Evolutionary conservation across 805 yeast genomes (phyloP).

Genomic region (Kodamaea laetipori): DNA sequence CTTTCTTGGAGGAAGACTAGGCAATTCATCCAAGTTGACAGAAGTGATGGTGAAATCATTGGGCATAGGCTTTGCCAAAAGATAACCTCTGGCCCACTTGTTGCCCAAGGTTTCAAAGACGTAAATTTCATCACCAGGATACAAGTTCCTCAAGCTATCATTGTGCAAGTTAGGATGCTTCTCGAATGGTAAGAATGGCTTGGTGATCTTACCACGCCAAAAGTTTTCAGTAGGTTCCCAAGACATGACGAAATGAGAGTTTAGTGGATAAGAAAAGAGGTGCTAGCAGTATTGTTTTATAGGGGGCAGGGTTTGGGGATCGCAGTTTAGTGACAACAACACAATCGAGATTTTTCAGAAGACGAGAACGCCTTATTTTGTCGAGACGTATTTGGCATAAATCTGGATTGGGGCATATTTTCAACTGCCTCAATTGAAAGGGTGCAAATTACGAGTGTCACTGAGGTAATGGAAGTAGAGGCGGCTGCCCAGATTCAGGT

Average conservation of each 20-base stretch:
- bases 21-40: slow-evolving; percentile 62
- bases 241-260: slow-evolving; percentile 20
- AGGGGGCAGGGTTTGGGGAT: too few relatives aligned
- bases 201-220: slow-evolving; percentile 39
- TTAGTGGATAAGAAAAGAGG: slow-evolving; percentile 3
- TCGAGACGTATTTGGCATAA: slow-evolving; percentile 2
- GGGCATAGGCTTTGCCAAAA: slow-evolving; percentile 67
- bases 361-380: slow-evolving; percentile 1
- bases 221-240: slow-evolving; percentile 43
- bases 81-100: slow-evolving; percentile 82
- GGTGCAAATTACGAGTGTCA: slow-evolving; percentile 3
- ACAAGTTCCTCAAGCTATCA: slow-evolving; percentile 52
- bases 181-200: slow-evolving; percentile 44
- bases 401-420: slow-evolving; percentile 2
- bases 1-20: slow-evolving; percentile 54
- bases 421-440: slow-evolving; percentile 1
- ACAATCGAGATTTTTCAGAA: background rate
- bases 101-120: slow-evolving; percentile 63
- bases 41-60: slow-evolving; percentile 65
- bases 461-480: background rate
- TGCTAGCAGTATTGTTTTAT: background rate
- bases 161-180: slow-evolving; percentile 41
- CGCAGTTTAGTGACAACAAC: background rate
- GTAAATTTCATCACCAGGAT: slow-evolving; percentile 77
- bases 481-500: background rate